phyloP scores from a whole-genome alignment of 169 alveolate species.

The Babesia gibsoni region DNA sequence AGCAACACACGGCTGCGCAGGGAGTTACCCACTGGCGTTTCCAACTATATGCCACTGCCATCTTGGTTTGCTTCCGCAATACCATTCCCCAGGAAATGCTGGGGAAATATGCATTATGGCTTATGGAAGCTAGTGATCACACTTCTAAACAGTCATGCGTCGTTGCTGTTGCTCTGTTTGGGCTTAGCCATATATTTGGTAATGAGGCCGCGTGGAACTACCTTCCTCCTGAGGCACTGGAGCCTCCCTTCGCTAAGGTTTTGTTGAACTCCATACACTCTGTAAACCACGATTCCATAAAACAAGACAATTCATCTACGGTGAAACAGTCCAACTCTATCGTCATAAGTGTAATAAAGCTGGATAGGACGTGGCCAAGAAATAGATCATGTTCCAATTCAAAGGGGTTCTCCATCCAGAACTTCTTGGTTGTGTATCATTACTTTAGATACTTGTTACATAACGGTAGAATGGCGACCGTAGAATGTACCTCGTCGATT shows the following conservation, averaged over 20 bases:
- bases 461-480: background rate
- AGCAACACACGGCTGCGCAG: background rate
- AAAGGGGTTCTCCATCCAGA: constrained; percentile 29
- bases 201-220: background rate
- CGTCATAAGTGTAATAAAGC: constrained; percentile 26
- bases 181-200: background rate
- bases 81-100: background rate
- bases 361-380: constrained; percentile 51
- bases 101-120: constrained; percentile 16
- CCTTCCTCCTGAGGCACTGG: constrained; percentile 6
- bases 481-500: background rate
- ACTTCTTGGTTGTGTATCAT: constrained; percentile 28
- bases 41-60: constrained; percentile 38
- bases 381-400: constrained; percentile 37
- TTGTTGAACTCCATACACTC: constrained; percentile 17
- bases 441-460: constrained; percentile 18
- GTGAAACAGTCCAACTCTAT: constrained; percentile 22
- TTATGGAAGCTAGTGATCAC: constrained; percentile 23
- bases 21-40: constrained; percentile 45
- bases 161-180: constrained; percentile 16
- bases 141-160: constrained; percentile 7
- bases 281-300: constrained; percentile 33
- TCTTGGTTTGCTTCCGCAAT: constrained; percentile 29
- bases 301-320: constrained; percentile 17
- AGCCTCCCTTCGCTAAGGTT: background rate